phyloP scores from a whole-genome alignment of 352 stramenopile genomes.

The Blastocystis sp. region DNA sequence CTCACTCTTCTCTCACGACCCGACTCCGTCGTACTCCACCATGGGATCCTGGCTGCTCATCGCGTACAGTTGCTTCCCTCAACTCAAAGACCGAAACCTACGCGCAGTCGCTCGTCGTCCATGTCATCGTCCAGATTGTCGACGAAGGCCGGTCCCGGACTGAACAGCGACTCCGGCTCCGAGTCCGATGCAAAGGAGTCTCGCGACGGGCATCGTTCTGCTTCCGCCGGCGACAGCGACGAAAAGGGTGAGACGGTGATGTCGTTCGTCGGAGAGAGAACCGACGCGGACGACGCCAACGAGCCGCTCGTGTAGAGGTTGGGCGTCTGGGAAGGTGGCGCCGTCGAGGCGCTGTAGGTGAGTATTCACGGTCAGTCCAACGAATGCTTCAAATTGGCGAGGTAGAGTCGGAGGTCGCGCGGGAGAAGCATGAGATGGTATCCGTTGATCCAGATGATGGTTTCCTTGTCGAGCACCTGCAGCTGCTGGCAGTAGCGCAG shows the following conservation, averaged over 20 bases:
- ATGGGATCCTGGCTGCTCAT: constrained; percentile 4
- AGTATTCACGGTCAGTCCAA: too few species aligned
- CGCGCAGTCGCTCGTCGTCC: constrained; percentile 28
- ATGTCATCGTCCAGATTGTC: constrained; percentile 49
- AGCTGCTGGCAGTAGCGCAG: constrained; percentile 33
- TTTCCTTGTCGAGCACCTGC: neutral
- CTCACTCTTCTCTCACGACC: neutral
- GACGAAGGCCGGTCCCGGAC: constrained; percentile 7
- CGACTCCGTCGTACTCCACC: constrained; percentile 1
- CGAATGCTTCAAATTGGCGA: constrained; percentile 3
- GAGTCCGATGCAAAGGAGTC: neutral
- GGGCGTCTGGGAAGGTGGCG: neutral
- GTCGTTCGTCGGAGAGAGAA: neutral
- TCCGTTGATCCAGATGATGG: constrained; percentile 56
- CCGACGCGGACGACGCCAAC: constrained; percentile 4
- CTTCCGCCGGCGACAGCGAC: neutral
- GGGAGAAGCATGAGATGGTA: constrained; percentile 51
- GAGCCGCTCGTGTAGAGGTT: constrained; percentile 1
- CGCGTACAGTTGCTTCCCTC: constrained; percentile 14
- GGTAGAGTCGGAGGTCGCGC: constrained; percentile 38
- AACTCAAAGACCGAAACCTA: neutral
- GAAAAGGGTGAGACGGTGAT: neutral
- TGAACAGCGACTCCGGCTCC: neutral
- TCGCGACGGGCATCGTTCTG: neutral
- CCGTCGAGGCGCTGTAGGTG: too few species aligned